Base-by-base conservation (phyloP, 106 monocot species). In the Phalaenopsis equestris region DNA sequence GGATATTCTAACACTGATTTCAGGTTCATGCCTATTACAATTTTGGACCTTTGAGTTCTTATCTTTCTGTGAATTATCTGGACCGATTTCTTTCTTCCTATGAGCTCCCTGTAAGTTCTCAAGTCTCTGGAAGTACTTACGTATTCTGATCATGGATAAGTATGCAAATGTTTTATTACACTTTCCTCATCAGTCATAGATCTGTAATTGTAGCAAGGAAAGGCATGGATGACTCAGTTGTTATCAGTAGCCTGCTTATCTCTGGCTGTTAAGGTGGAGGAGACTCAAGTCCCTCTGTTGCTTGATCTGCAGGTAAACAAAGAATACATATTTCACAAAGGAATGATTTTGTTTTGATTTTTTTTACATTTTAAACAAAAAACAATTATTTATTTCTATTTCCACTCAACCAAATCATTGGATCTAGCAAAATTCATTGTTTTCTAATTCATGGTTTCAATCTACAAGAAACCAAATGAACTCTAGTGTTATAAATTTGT, bases 161-260 rank as follows among this genome's bases (percentile, higher is more conserved):
- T 42, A 68, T 74, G 68, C 73, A 73, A 74, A 57, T 57, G 10
- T 42, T 17, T 47, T 45, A 56, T 23, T 52, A 19, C 47, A 30
- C 18, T 56, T 64, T 67, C 37, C 64, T 56, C 24, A 46, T 45
- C 9, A 42, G 75, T 43, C 38, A 42, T 24, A n/a, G 75, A 23
- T 56, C 74, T 47, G 1, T 83, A 18, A 43, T 86, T 80, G 14
- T 75, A 92, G 89, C 83, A 87, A 86, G 92, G 90, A 58, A 90
- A 92, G 73, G 82, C 94, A 56, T 94, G 94, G 94, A 92, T 94
- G 90, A 84, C 86, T 19, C 94, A 92, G 61, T 80, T 95, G 14
- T 83, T 95, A 65, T 92, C 94, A 42, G 94, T 95, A 76, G 90
- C 92, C 4, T 95, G 94, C 75, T 80, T 95, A 55, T 95, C 94